phyloP scores from a whole-genome alignment of 192 early-diverging fungal species.

The Coemansia reversa region DNA sequence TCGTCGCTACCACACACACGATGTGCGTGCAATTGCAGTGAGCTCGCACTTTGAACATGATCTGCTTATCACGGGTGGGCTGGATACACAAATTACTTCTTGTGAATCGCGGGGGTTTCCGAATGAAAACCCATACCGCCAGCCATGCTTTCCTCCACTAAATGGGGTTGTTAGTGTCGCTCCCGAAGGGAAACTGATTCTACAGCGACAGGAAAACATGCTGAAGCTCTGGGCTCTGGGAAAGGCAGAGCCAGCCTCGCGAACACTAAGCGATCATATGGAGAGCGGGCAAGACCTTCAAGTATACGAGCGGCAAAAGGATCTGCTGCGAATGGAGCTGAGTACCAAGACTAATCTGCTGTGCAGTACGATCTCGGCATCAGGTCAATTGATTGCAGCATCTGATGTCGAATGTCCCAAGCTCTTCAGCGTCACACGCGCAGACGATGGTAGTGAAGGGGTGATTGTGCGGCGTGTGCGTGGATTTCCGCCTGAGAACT shows the following conservation, averaged over 20 bases:
- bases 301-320: slow-evolving; percentile 63
- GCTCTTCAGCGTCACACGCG: slow-evolving; percentile 58
- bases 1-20: slow-evolving; percentile 91
- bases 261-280: slow-evolving; percentile 28
- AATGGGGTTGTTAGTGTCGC: slow-evolving; percentile 59
- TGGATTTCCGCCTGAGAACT: slow-evolving; percentile 45
- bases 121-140: slow-evolving; percentile 58
- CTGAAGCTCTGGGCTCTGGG: slow-evolving; percentile 87
- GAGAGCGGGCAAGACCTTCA: slow-evolving; percentile 51
- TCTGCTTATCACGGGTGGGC: slow-evolving; percentile 81
- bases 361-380: slow-evolving; percentile 71
- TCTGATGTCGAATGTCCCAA: slow-evolving; percentile 71
- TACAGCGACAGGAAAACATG: slow-evolving; percentile 62
- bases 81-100: slow-evolving; percentile 71
- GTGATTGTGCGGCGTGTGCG: slow-evolving; percentile 38
- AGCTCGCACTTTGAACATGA: slow-evolving; percentile 67
- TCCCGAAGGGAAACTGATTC: slow-evolving; percentile 62
- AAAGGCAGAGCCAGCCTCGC: slow-evolving; percentile 48
- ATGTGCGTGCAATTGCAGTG: slow-evolving; percentile 84
- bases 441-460: slow-evolving; percentile 14
- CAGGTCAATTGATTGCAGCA: slow-evolving; percentile 81
- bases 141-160: slow-evolving; percentile 66
- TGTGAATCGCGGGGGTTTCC: slow-evolving; percentile 62
- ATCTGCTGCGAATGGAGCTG: slow-evolving; percentile 75
- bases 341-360: slow-evolving; percentile 69